phyloP scores from a whole-genome alignment of 2,329 filamentous ascomycete genomes.

The Corinectria fuckeliana region DNA sequence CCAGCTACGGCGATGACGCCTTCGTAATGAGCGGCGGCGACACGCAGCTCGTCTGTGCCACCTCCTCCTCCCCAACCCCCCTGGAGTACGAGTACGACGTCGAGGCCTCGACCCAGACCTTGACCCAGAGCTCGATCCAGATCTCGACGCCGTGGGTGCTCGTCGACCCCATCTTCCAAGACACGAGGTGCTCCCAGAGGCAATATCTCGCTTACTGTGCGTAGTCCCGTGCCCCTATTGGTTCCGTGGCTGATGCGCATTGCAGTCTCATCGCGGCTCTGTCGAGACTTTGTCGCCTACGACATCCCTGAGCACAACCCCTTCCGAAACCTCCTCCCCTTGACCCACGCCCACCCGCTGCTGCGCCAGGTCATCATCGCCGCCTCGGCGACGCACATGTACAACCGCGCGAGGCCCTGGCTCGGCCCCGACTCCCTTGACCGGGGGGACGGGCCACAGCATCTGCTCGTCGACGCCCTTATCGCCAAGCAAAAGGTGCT shows the following conservation, averaged over 20 bases:
- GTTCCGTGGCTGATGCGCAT: conserved; percentile 21
- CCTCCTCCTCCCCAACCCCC: conserved; percentile 23
- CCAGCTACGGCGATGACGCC: conserved; percentile 23
- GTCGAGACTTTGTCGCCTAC: conserved; percentile 58
- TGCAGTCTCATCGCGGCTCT: conserved; percentile 56
- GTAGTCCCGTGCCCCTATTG: conserved; percentile 23
- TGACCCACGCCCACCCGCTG: conserved; percentile 50
- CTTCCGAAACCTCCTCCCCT: conserved; percentile 52
- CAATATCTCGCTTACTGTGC: conserved; percentile 52
- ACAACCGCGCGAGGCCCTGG: conserved; percentile 47
- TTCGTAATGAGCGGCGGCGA: conserved; percentile 25
- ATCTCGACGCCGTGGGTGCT: conserved; percentile 47
- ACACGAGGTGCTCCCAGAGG: conserved; percentile 56
- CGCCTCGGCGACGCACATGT: conserved; percentile 56
- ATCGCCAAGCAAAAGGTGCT: conserved; percentile 54
- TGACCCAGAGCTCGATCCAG: not conserved
- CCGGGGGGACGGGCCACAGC: conserved; percentile 33
- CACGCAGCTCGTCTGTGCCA: conserved; percentile 39
- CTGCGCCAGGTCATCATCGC: conserved; percentile 56
- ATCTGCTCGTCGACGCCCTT: conserved; percentile 51
- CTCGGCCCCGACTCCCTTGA: conserved; percentile 37
- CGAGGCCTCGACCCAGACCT: not conserved
- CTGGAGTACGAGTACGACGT: conserved; percentile 20
- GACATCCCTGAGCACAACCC: conserved; percentile 54
- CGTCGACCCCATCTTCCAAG: conserved; percentile 56